phyloP scores from a whole-genome alignment of 805 yeast genomes.

The Lipomyces sp. region DNA sequence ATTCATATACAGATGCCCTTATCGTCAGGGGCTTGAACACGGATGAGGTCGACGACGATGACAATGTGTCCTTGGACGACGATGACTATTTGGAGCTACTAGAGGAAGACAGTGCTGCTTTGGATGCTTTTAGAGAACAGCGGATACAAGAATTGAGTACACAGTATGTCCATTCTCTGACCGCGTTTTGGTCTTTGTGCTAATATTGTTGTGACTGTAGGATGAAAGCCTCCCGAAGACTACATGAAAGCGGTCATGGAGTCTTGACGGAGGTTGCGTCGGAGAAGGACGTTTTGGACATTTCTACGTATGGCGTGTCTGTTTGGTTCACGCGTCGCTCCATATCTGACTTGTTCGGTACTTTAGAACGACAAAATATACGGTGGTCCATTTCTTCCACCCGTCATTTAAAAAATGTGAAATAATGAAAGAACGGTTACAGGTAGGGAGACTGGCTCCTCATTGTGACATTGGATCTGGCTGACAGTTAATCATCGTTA shows the following conservation, averaged over 20 bases:
- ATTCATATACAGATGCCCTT: conserved; percentile 19
- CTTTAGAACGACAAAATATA: conserved; percentile 35
- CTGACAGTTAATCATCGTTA: not conserved
- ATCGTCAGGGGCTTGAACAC: conserved; percentile 31
- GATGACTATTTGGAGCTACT: conserved; percentile 32
- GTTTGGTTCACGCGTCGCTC: not conserved
- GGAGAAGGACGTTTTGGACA: conserved; percentile 57
- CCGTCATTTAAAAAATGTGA: conserved; percentile 59
- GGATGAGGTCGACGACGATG: conserved; percentile 33
- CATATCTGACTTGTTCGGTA: not conserved
- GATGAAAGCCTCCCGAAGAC: conserved; percentile 39
- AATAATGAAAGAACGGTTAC: conserved; percentile 50
- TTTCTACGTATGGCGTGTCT: conserved; percentile 47
- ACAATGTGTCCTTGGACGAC: conserved; percentile 32
- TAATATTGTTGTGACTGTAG: conserved; percentile 17
- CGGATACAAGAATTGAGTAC: conserved; percentile 56
- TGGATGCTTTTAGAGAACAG: conserved; percentile 56
- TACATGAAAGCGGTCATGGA: conserved; percentile 46
- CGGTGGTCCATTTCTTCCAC: conserved; percentile 63
- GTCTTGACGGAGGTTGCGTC: conserved; percentile 36
- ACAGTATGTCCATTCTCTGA: conserved; percentile 33
- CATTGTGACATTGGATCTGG: not conserved
- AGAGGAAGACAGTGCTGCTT: conserved; percentile 49
- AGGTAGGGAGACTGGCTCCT: conserved; percentile 3
- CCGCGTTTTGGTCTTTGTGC: too few species aligned